phyloP scores from a whole-genome alignment of 2,329 filamentous ascomycete genomes.

The Ophidiomyces ophidiicola region DNA sequence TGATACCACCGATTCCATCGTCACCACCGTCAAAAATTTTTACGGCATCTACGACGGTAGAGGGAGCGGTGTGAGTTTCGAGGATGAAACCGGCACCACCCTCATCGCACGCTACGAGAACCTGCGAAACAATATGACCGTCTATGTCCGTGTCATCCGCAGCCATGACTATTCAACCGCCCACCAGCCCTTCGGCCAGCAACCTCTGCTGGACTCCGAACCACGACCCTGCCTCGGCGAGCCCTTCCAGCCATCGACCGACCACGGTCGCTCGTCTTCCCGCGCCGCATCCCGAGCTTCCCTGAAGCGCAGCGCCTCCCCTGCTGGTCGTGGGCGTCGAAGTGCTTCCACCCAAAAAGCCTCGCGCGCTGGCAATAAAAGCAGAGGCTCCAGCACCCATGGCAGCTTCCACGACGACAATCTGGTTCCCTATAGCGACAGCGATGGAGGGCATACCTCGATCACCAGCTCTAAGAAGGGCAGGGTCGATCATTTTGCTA shows the following conservation, averaged over 20 bases:
- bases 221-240: conserved; percentile 50
- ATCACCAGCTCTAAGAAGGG: conserved; percentile 58
- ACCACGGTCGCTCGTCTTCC: conserved; percentile 44
- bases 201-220: conserved; percentile 41
- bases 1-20: conserved; percentile 94
- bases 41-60: conserved; percentile 82
- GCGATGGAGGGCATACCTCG: conserved; percentile 66
- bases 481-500: conserved; percentile 74
- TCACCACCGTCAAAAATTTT: conserved; percentile 97
- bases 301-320: conserved; percentile 68
- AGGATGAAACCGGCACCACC: conserved; percentile 77
- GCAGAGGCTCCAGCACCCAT: conserved; percentile 49
- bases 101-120: conserved; percentile 96
- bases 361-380: conserved; percentile 56
- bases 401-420: conserved; percentile 56
- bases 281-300: conserved; percentile 59
- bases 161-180: conserved; percentile 41
- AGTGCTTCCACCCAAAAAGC: conserved; percentile 68
- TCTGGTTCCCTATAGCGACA: conserved; percentile 70
- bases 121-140: conserved; percentile 79
- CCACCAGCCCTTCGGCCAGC: conserved; percentile 34
- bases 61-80: conserved; percentile 81
- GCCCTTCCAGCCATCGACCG: conserved; percentile 47
- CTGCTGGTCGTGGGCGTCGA: conserved; percentile 56
- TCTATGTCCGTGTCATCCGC: conserved; percentile 75